phyloP scores from a whole-genome alignment of 2,329 filamentous ascomycete genomes.

The Coleophoma crateriformis region DNA sequence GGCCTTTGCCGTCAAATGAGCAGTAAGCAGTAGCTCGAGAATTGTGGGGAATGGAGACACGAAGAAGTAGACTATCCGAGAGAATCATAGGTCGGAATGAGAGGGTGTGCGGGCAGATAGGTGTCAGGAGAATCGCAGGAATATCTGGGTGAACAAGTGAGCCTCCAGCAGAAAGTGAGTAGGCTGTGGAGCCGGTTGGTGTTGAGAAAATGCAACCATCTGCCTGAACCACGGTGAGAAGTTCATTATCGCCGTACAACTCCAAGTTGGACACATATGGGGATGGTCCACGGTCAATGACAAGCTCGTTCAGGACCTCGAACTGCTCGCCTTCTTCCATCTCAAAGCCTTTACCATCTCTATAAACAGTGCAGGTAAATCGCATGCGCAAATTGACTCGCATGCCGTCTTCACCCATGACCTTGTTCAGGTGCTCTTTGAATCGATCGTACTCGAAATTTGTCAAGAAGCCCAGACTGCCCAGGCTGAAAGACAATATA shows the following conservation, averaged over 20 bases:
- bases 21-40: constrained; percentile 94
- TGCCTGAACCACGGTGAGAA: constrained; percentile 91
- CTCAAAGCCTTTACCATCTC: constrained; percentile 58
- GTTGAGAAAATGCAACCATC: constrained; percentile 98
- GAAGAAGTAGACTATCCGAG: constrained; percentile 87
- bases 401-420: constrained; percentile 96
- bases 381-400: constrained; percentile 97
- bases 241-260: constrained; percentile 90
- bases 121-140: constrained; percentile 90
- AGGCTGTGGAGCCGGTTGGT: constrained; percentile 89
- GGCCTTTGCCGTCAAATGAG: constrained; percentile 94
- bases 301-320: constrained; percentile 95
- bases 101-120: constrained; percentile 94
- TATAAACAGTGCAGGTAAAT: constrained; percentile 96
- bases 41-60: constrained; percentile 77
- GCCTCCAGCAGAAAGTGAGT: constrained; percentile 91
- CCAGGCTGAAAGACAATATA: constrained; percentile 77
- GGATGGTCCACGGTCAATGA: constrained; percentile 94
- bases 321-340: constrained; percentile 91
- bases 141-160: constrained; percentile 96
- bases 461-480: constrained; percentile 82
- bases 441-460: constrained; percentile 85
- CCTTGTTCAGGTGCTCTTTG: constrained; percentile 76
- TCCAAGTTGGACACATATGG: constrained; percentile 97
- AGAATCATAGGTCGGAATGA: constrained; percentile 98